Conservation (phyloP, 176 grass and related monocot species). For the Cenchrus americanus region DNA sequence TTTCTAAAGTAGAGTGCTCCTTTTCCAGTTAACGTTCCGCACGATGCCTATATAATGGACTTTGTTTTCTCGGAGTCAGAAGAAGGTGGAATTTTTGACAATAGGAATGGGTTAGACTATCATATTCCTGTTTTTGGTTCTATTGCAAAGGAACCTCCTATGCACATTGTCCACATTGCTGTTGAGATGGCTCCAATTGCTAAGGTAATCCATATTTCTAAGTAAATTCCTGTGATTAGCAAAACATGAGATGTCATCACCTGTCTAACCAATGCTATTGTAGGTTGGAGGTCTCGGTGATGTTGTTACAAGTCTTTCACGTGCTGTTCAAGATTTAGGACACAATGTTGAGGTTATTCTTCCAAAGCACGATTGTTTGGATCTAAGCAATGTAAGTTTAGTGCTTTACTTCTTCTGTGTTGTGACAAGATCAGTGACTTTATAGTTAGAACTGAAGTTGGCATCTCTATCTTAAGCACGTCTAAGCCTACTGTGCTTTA, state of each 20-base stretch:
- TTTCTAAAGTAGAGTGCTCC: constrained; percentile 23
- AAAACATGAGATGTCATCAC: neutral
- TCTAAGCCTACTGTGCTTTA: constrained; percentile 22
- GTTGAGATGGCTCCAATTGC: constrained; percentile 96
- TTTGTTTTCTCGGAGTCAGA: constrained; percentile 97
- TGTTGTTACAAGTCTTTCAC: constrained; percentile 96
- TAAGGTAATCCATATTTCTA: constrained; percentile 64
- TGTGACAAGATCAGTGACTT: neutral
- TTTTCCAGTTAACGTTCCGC: constrained; percentile 71
- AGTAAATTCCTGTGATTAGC: constrained; percentile 24
- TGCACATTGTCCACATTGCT: constrained; percentile 88
- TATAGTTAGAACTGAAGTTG: constrained; percentile 15
- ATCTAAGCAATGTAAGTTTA: constrained; percentile 82
- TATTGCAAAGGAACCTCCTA: constrained; percentile 64
- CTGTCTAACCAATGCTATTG: constrained; percentile 16
- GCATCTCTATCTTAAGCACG: neutral
- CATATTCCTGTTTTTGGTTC: constrained; percentile 83
- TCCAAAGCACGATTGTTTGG: constrained; percentile 81
- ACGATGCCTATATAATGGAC: constrained; percentile 91
- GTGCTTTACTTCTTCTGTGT: neutral
- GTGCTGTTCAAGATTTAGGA: constrained; percentile 93
- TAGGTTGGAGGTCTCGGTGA: constrained; percentile 96
- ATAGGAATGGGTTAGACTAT: constrained; percentile 78
- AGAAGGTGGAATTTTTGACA: constrained; percentile 89
- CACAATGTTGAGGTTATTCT: constrained; percentile 89